A percentile compares a stretch with the other conserved stretches of the same genome.
Conservation (phyloP, 352 stramenopile species). For the Pythium chondricola region DNA sequence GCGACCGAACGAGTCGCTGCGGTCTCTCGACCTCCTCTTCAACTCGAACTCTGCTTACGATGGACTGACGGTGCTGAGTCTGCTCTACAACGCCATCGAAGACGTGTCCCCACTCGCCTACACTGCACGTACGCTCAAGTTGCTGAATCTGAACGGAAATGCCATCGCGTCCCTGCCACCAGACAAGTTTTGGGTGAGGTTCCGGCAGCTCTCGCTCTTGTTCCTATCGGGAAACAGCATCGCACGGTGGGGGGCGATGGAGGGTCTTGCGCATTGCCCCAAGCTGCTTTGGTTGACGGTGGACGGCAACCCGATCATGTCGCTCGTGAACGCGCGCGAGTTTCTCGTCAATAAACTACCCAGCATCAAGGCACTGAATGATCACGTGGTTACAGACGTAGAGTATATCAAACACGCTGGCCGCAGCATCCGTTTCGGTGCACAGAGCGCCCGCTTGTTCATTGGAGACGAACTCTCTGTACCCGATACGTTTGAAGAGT, state of each 20-base stretch:
- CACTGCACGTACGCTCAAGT: conserved; percentile 33
- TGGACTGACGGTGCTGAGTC: conserved; percentile 47
- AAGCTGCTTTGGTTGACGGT: conserved; percentile 54
- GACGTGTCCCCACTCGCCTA: conserved; percentile 45
- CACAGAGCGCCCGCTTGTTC: conserved; percentile 24
- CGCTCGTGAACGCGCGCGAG: conserved; percentile 34
- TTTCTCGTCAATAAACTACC: conserved; percentile 71
- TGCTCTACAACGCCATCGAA: conserved; percentile 52
- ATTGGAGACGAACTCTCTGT: conserved; percentile 25
- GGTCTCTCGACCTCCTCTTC: conserved; percentile 13
- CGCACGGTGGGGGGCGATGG: conserved; percentile 38
- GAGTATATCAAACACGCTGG: conserved; percentile 47
- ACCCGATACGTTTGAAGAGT: conserved; percentile 40
- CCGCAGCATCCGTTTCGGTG: conserved; percentile 29
- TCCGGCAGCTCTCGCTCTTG: conserved; percentile 36
- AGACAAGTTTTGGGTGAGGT: conserved; percentile 43
- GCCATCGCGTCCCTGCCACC: conserved; percentile 35
- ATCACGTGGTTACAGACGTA: conserved; percentile 54
- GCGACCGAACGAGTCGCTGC: conserved; percentile 29
- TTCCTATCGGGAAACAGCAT: conserved; percentile 60
- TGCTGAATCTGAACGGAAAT: conserved; percentile 61
- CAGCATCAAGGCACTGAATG: conserved; percentile 54
- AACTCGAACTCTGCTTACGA: conserved; percentile 23
- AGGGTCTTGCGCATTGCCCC: conserved; percentile 34
- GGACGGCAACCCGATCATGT: conserved; percentile 58